phyloP scores from a whole-genome alignment of 257 asterid genomes.

The Capsicum rhomboideum region DNA sequence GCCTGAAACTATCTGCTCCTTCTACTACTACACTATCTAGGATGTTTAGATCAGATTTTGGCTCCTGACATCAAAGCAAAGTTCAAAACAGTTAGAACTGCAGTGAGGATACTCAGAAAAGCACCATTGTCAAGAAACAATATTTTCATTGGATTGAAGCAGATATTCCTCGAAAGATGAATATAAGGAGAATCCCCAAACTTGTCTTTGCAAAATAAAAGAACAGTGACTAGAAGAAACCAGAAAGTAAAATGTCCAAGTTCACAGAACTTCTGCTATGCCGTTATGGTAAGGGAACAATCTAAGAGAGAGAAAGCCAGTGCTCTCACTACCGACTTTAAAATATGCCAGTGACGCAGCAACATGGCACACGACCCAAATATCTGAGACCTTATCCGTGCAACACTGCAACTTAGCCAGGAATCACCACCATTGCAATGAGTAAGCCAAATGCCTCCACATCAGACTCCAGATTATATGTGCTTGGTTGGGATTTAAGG shows the following conservation, averaged over 20 bases:
- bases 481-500: background rate
- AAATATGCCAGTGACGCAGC: background rate
- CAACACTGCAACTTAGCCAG: background rate
- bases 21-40: constrained; percentile 52
- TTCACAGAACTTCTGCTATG: background rate
- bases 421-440: background rate
- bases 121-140: background rate
- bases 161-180: background rate
- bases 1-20: constrained; percentile 37
- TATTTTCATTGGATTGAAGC: background rate
- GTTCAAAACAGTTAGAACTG: background rate
- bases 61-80: constrained; percentile 34
- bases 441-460: background rate
- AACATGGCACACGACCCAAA: background rate
- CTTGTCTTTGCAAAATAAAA: background rate
- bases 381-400: background rate
- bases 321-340: background rate
- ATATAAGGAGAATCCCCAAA: background rate
- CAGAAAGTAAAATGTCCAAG: background rate
- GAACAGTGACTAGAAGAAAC: background rate
- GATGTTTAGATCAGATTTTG: constrained; percentile 24
- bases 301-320: background rate
- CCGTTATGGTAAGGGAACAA: background rate
- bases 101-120: background rate
- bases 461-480: background rate